These are phyloP conservation scores for Hypholoma sublateritium DNA, from an alignment of 768 basidiomycete species.

Conservation along the genomic window DNA sequence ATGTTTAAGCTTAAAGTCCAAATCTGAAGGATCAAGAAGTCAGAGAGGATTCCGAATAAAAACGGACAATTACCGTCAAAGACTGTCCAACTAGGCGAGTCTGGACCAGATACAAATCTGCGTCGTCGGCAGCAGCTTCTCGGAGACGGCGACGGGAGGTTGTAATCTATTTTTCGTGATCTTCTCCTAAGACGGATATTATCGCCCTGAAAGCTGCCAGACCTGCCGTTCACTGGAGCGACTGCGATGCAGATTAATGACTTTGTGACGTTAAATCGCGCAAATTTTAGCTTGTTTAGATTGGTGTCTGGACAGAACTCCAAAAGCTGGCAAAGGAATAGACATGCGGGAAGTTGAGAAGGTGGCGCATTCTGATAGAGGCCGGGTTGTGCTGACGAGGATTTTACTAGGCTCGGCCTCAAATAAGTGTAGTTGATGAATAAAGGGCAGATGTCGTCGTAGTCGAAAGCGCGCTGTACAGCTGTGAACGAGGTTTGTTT, in stretches of 20 bases:
- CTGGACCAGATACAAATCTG: background rate
- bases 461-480: too few relatives aligned
- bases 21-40: background rate
- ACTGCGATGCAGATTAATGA: background rate
- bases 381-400: constrained; percentile 3
- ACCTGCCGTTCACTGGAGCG: background rate
- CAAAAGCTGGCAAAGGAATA: background rate
- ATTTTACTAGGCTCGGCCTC: background rate
- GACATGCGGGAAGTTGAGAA: constrained; percentile 11
- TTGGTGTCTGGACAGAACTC: background rate
- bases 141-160: background rate
- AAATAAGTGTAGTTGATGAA: too few relatives aligned
- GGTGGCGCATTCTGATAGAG: constrained; percentile 10
- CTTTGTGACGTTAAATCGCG: background rate
- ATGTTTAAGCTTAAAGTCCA: background rate
- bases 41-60: background rate
- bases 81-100: background rate
- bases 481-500: background rate
- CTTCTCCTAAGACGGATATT: constrained; percentile 1
- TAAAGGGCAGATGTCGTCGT: too few relatives aligned
- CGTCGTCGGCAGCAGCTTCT: background rate
- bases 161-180: background rate
- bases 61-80: background rate
- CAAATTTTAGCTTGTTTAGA: background rate
- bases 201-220: background rate